phyloP scores from a whole-genome alignment of 768 basidiomycete species.

The Pleurotus salmoneostramineus region DNA sequence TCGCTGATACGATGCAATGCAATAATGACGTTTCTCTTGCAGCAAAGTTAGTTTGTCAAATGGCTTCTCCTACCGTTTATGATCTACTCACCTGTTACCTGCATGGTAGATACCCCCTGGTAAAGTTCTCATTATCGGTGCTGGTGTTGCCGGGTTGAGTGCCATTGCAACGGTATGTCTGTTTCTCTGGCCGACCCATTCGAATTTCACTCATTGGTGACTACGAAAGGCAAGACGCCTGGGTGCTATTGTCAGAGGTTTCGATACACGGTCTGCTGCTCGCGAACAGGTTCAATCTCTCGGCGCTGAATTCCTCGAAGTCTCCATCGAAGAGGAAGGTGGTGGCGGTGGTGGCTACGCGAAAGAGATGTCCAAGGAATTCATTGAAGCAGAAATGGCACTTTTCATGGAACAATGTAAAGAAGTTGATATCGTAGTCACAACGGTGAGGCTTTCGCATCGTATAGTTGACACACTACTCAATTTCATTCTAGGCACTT shows the following conservation, averaged over 20 bases:
- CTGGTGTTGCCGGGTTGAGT: constrained; percentile 85
- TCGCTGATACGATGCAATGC: constrained; percentile 1
- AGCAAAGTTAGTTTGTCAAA: constrained; percentile 37
- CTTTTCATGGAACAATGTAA: constrained; percentile 85
- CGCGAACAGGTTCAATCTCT: constrained; percentile 89
- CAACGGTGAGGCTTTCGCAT: constrained; percentile 48
- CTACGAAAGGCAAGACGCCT: constrained; percentile 70
- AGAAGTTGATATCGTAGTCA: constrained; percentile 87
- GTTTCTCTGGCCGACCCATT: not conserved
- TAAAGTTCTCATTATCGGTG: constrained; percentile 85
- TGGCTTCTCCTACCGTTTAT: not conserved
- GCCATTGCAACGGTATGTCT: constrained; percentile 74
- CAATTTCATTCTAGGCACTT: constrained; percentile 48
- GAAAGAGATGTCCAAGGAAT: constrained; percentile 88
- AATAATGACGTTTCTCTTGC: constrained; percentile 3
- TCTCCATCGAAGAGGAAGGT: constrained; percentile 75
- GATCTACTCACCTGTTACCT: not conserved
- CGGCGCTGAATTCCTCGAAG: constrained; percentile 89
- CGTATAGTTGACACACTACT: not conserved
- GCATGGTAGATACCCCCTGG: constrained; percentile 79
- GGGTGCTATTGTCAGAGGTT: constrained; percentile 86
- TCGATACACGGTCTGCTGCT: constrained; percentile 82
- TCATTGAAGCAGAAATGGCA: constrained; percentile 85
- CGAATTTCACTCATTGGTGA: not conserved
- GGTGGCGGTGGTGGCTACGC: constrained; percentile 83